Evolutionary conservation across 2,329 filamentous ascomycete genomes (phyloP).

Genomic region (Aspergillus aculeatinus): DNA sequence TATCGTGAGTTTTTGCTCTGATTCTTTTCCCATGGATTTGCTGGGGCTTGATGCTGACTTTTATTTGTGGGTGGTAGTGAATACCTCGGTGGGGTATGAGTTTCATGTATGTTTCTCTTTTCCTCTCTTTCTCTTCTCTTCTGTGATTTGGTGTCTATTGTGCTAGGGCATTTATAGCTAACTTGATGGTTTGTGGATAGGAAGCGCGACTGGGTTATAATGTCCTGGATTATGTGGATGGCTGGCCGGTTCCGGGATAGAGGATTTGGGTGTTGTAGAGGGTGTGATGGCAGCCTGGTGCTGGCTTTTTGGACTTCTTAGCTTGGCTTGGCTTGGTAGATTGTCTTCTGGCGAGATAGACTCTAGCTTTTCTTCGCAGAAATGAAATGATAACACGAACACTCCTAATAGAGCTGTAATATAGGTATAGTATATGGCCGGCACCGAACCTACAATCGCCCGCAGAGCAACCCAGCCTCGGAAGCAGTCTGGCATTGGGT

Average conservation of each 20-base stretch:
- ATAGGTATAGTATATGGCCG: too few relatives aligned
- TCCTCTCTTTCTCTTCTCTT: background rate
- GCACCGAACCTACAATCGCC: too few relatives aligned
- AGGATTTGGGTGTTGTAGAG: too few relatives aligned
- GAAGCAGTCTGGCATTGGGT: too few relatives aligned
- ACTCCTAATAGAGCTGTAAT: too few relatives aligned
- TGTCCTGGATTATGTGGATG: slow-evolving; percentile 30
- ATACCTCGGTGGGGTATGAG: slow-evolving; percentile 29
- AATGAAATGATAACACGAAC: too few relatives aligned
- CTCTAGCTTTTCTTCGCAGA: too few relatives aligned
- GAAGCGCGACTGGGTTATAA: slow-evolving; percentile 35
- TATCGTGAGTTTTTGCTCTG: slow-evolving; percentile 27
- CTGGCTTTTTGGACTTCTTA: too few relatives aligned
- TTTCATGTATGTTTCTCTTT: slow-evolving; percentile 27
- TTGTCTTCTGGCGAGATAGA: too few relatives aligned
- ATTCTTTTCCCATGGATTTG: background rate
- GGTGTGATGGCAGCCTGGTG: too few relatives aligned
- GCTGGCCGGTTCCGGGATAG: slow-evolving; percentile 30
- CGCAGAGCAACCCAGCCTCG: too few relatives aligned
- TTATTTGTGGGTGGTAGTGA: slow-evolving; percentile 19
- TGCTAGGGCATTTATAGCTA: slow-evolving; percentile 17
- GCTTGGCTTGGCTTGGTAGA: too few relatives aligned
- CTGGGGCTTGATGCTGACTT: background rate
- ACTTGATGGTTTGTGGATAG: slow-evolving; percentile 11
- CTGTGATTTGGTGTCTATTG: background rate